A percentile compares a stretch with the other conserved stretches of the same genome.
Conservation (phyloP, 352 stramenopile species). For the Aphanomyces stellatus region DNA sequence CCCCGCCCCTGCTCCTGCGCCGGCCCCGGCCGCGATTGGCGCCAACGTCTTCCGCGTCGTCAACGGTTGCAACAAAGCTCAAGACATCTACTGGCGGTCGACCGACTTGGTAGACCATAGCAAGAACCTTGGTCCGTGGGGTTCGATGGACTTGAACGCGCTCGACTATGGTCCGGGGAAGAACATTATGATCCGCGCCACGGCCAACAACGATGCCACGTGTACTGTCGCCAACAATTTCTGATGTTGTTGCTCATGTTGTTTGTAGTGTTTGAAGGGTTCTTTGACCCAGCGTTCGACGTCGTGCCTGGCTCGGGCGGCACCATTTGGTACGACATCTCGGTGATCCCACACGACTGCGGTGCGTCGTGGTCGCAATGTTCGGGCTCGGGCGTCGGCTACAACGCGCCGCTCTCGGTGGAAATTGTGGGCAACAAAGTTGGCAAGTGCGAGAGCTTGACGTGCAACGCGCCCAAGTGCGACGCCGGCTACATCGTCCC, state of each 20-base stretch:
- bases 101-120: slow-evolving; percentile 2
- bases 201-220: slow-evolving; percentile 12
- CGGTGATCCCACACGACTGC: slow-evolving; percentile 14
- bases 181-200: slow-evolving; percentile 18
- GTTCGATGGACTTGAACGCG: not conserved
- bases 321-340: slow-evolving; percentile 15
- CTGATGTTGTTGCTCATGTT: not conserved
- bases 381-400: slow-evolving; percentile 33
- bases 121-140: not conserved
- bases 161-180: not conserved
- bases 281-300: slow-evolving; percentile 3
- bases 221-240: not conserved
- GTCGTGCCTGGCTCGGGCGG: not conserved
- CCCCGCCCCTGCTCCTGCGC: not conserved
- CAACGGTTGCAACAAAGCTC: slow-evolving; percentile 17
- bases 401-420: slow-evolving; percentile 66
- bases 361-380: slow-evolving; percentile 10
- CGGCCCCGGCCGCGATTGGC: not conserved
- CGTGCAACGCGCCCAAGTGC: not conserved
- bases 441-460: not conserved
- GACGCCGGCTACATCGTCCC: not conserved
- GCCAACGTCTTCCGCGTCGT: slow-evolving; percentile 7
- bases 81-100: slow-evolving; percentile 14
- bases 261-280: slow-evolving; percentile 11
- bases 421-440: not conserved